Evolutionary conservation across 306 rosid species (phyloP), one percentile per base, ranked within the genome.

Genomic region (Fagus crenata): DNA sequence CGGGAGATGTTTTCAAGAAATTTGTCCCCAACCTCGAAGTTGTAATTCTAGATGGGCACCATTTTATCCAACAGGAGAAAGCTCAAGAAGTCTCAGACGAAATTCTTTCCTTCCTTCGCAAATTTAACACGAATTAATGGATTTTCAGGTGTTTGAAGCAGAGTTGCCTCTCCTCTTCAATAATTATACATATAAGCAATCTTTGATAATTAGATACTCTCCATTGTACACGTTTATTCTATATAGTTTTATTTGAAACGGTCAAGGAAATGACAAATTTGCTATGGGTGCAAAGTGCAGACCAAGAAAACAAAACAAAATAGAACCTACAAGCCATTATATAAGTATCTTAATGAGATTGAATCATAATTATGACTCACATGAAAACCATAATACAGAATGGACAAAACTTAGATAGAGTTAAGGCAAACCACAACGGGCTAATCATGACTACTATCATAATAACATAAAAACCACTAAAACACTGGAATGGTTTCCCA

Each of bases 11-110:
- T 53, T 81, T 83, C 79, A 78, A 77, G 83, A 76, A 77, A 78
- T 74, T 63, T 54, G 86, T 85, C 53, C 87, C 91, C 1, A 55
- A 83, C 78, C 77, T 83, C 40, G 86, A 88, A 85, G 85, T 88
- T 39, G 53, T 75, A 32, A 17, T 81, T 17, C 9, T 68, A 55
- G 87, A 82, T 2, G 79, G 82, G 7, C 79, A 82, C 79, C 85
- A 78, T 40, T 77, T 15, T 51, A 73, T 82, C 42, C 82, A 82
- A 4, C 82, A 78, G 54, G 83, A 69, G 73, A 69, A 41, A 51
- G 39, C 86, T 64, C 70, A 43, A 31, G 60, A 83, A 74, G 73
- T 82, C 73, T 78, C 82, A 1, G 14, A 73, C 1, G 73, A 78
- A 68, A 82, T 74, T 22, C 73, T 82, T 33, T 67, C 67, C 11